These are phyloP conservation scores for Fusarium siculi DNA, from an alignment of 2,329 filamentous ascomycete genomes.

Conservation along the genomic window DNA sequence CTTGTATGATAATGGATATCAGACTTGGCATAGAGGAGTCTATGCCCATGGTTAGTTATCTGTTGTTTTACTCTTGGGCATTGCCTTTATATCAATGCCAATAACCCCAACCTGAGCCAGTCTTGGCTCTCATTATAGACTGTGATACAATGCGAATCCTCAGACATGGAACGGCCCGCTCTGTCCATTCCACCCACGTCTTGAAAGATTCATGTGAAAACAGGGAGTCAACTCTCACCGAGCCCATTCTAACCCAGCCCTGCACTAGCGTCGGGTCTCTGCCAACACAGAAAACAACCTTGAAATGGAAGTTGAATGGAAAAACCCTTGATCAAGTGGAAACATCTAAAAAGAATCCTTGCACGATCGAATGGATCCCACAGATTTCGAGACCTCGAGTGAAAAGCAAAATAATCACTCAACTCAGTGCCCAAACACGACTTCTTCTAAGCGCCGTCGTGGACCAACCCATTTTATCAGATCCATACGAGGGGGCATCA, in stretches of 20 bases:
- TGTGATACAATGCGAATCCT: constrained; percentile 9
- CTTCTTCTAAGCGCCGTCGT: constrained; percentile 34
- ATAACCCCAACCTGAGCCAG: not conserved
- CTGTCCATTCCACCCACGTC: constrained; percentile 7
- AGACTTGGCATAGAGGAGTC: not conserved
- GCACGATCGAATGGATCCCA: constrained; percentile 17
- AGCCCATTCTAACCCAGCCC: constrained; percentile 11
- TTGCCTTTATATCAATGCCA: not conserved
- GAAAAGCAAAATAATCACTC: not conserved
- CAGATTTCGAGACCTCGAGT: not conserved
- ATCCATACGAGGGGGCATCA: constrained; percentile 27
- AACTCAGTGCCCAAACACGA: not conserved
- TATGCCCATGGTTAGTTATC: not conserved
- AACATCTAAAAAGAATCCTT: constrained; percentile 14
- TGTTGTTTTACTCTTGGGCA: not conserved
- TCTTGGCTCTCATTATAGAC: constrained; percentile 1
- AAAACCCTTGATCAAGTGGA: constrained; percentile 18
- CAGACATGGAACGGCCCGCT: constrained; percentile 37
- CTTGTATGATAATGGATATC: not conserved
- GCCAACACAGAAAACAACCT: constrained; percentile 33
- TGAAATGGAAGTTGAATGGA: constrained; percentile 14
- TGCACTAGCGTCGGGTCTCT: constrained; percentile 21
- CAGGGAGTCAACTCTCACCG: not conserved
- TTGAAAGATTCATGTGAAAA: constrained; percentile 16
- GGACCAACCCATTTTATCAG: constrained; percentile 28